These are phyloP conservation scores for Arthrinium puccinioides DNA, from an alignment of 2,329 filamentous ascomycete genomes.

Conservation along the genomic window DNA sequence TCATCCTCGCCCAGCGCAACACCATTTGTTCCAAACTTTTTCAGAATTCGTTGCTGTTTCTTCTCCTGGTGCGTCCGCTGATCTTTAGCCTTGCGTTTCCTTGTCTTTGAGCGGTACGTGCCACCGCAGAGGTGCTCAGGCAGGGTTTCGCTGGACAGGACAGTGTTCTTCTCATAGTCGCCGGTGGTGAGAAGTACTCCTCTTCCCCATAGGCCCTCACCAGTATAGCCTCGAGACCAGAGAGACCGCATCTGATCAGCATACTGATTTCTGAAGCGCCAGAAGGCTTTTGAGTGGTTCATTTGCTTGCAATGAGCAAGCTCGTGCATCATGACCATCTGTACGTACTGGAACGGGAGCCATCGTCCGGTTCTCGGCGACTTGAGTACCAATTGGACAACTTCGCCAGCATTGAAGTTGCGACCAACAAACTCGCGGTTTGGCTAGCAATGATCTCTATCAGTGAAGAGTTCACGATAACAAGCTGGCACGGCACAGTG, in stretches of 20 bases:
- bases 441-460: too few relatives aligned
- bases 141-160: constrained; percentile 46
- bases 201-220: constrained; percentile 77
- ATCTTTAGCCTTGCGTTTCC: constrained; percentile 47
- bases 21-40: constrained; percentile 70
- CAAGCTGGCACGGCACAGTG: too few relatives aligned
- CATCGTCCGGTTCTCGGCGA: constrained; percentile 57
- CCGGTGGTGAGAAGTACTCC: constrained; percentile 58
- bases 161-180: constrained; percentile 46
- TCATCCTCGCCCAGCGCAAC: constrained; percentile 64
- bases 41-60: constrained; percentile 64
- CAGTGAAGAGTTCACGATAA: too few relatives aligned
- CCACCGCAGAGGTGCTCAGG: constrained; percentile 75
- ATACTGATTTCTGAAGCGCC: constrained; percentile 69
- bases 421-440: constrained; percentile 80
- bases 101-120: constrained; percentile 58
- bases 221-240: constrained; percentile 65
- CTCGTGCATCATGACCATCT: constrained; percentile 85
- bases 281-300: constrained; percentile 80
- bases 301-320: constrained; percentile 85
- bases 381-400: constrained; percentile 77
- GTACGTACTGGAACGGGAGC: constrained; percentile 77
- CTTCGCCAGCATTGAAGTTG: constrained; percentile 86
- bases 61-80: constrained; percentile 61
- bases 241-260: constrained; percentile 63